These are phyloP conservation scores for Lactarius psammicola DNA, from an alignment of 768 basidiomycete genomes.

Conservation along the genomic window DNA sequence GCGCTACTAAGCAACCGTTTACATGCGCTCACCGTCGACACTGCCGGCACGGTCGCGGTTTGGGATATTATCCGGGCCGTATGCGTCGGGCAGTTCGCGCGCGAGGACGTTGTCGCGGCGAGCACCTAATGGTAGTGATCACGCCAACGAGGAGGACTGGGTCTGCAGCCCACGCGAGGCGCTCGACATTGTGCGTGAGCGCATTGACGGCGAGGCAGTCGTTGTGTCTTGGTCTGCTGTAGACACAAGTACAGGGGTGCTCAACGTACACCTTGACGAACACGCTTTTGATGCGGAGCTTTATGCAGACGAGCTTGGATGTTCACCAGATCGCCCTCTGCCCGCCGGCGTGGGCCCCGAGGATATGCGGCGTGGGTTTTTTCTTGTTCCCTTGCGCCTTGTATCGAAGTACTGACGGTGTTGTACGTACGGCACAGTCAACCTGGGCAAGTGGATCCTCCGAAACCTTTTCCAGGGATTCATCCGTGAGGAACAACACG, in stretches of 20 bases:
- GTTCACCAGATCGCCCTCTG: constrained; percentile 34
- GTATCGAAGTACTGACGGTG: not conserved
- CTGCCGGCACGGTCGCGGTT: constrained; percentile 80
- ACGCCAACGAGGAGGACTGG: constrained; percentile 38
- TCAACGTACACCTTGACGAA: constrained; percentile 86
- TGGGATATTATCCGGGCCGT: constrained; percentile 86
- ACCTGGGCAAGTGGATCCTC: constrained; percentile 88
- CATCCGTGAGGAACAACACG: constrained; percentile 62
- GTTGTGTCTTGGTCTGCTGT: constrained; percentile 81
- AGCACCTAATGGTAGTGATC: constrained; percentile 6
- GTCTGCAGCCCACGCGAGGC: constrained; percentile 76
- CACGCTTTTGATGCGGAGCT: constrained; percentile 92
- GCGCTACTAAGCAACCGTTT: constrained; percentile 83
- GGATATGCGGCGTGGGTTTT: constrained; percentile 72
- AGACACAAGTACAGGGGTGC: constrained; percentile 86
- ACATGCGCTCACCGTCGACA: constrained; percentile 90
- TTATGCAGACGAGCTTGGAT: constrained; percentile 89
- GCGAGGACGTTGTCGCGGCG: constrained; percentile 63
- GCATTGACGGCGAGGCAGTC: constrained; percentile 94
- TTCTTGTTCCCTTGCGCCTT: constrained; percentile 11
- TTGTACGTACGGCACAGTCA: constrained; percentile 52
- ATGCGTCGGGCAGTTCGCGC: constrained; percentile 69
- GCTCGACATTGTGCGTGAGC: constrained; percentile 80
- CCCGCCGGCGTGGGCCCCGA: constrained; percentile 63
- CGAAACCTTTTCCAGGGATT: constrained; percentile 82